Base-by-base conservation (phyloP, 2,329 filamentous ascomycete species). In the Penicillium expansum region DNA sequence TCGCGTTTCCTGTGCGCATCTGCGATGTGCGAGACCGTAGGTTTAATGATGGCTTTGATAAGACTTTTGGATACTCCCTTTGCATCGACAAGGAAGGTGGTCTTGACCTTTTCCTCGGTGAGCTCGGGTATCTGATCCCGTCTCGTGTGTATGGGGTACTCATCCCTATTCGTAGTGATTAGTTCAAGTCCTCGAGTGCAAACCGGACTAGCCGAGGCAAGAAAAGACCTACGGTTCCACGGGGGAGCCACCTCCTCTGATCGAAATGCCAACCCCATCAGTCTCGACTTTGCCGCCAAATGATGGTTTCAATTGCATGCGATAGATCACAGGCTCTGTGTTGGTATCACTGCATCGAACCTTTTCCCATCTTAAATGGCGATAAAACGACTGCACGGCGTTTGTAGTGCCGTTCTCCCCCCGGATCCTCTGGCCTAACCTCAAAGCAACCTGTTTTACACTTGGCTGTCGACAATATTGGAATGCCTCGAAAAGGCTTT, bases 1-100 rank as follows among this genome's bases (percentile, higher is more conserved):
- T 54, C 49, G 1, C 35, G 29, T 35, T 18, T 22, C 9, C 44
- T 54, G n/a, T 45, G 35, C 2, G 55, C 51, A 39, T 50, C 51
- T n/a, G 45, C 22, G 30, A 57, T 57, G 13, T 57, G 55, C 16
- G 39, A 54, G 11, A 57, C 14, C 4, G 55, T 57, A 5, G 55
- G 55, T 32, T 57, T 57, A 39, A 50, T 20, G 24, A 57, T 57
- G 8, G 55, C 55, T 20, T 57, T 57, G 4, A 57, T 50, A 45
- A 57, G 8, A 7, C 33, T 45, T 29, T 18, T 54, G 16, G 38
- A 18, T 8, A 55, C 44, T 7, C 16, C 14, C n/a, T 43, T 57
- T 8, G 22, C 10, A 27, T 18, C 22, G 8, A 18, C 38, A 14
- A 41, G 18, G 38, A 37, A 37, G 8, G 33, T 37, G 16, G 33